These are phyloP conservation scores for Dalbergia cochinchinensis DNA, from an alignment of 306 rosid genomes.

Conservation along the genomic window DNA sequence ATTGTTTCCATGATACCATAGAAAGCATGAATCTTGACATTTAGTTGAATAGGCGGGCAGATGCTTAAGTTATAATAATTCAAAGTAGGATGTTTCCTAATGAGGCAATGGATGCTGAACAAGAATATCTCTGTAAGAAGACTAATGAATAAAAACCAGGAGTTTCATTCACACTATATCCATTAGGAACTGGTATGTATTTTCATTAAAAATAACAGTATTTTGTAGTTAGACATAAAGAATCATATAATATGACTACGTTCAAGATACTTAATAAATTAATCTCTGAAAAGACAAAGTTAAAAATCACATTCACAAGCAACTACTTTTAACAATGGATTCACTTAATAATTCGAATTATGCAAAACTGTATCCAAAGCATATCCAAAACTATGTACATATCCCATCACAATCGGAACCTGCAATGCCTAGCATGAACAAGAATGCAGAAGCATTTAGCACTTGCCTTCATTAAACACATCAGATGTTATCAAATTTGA, in stretches of 20 bases:
- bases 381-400: neutral
- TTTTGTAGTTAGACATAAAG: constrained; percentile 2
- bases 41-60: neutral
- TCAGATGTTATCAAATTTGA: constrained; percentile 65
- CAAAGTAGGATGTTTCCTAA: constrained; percentile 25
- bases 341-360: neutral
- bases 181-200: neutral
- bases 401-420: neutral
- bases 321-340: constrained; percentile 11
- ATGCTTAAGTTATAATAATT: constrained; percentile 19
- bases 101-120: neutral
- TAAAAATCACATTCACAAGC: neutral
- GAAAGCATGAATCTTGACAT: constrained; percentile 20
- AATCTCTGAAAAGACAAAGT: neutral
- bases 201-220: constrained; percentile 14
- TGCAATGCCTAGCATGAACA: neutral
- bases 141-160: constrained; percentile 7
- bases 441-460: constrained; percentile 25
- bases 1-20: constrained; percentile 31
- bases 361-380: neutral
- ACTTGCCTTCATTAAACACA: constrained; percentile 67
- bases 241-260: neutral
- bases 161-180: constrained; percentile 1
- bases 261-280: neutral
- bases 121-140: neutral